A percentile compares a stretch with the other conserved stretches of the same genome.
Evolutionary conservation across 2,329 filamentous ascomycete genomes (phyloP).

Genomic region (Xylariaceae sp.): DNA sequence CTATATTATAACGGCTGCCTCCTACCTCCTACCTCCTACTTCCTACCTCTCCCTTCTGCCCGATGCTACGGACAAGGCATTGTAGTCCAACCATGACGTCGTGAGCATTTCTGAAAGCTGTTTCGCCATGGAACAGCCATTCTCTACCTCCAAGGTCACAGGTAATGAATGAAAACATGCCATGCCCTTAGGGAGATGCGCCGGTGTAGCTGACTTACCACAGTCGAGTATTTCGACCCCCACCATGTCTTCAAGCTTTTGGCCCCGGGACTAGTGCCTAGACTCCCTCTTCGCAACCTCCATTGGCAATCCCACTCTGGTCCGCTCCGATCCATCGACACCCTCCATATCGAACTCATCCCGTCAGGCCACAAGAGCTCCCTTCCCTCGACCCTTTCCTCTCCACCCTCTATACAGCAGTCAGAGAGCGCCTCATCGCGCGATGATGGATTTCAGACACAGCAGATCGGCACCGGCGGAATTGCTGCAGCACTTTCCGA

Average conservation of each 20-base stretch:
- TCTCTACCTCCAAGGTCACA: conserved; percentile 76
- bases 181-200: conserved; percentile 17
- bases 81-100: conserved; percentile 36
- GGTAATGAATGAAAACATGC: conserved; percentile 47
- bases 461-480: conserved; percentile 30
- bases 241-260: conserved; percentile 84
- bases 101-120: conserved; percentile 34
- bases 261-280: conserved; percentile 73
- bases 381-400: conserved; percentile 39
- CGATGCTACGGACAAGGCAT: background rate
- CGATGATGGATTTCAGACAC: conserved; percentile 66
- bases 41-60: too few relatives aligned
- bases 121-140: conserved; percentile 65
- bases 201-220: conserved; percentile 18
- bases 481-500: conserved; percentile 40
- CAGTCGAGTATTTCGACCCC: conserved; percentile 96
- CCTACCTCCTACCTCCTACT: too few relatives aligned
- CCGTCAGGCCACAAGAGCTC: conserved; percentile 54
- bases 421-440: conserved; percentile 38
- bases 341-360: conserved; percentile 87
- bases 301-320: conserved; percentile 96
- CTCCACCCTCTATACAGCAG: conserved; percentile 39
- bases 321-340: conserved; percentile 89
- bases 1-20: too few relatives aligned
- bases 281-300: conserved; percentile 85